Percentiles rank a stretch among this genome's conserved stretches.
Evolutionary conservation across 2,329 filamentous ascomycete genomes (phyloP).

Genomic region (Fusarium algeriense): DNA sequence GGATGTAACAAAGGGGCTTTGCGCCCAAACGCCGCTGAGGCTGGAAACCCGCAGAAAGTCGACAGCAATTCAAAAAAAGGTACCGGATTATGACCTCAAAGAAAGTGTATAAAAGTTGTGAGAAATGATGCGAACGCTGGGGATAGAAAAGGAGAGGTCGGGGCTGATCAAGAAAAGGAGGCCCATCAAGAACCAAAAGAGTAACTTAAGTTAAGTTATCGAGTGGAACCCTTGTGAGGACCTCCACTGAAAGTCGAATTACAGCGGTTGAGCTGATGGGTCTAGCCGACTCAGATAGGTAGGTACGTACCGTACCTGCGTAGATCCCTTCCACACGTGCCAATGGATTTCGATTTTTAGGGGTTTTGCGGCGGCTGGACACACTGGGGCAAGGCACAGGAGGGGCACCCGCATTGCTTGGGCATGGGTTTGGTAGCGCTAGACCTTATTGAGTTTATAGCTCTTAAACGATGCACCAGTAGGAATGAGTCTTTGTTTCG

Average conservation of each 20-base stretch:
- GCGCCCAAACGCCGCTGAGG: slow-evolving; percentile 22
- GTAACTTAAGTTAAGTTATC: slow-evolving; percentile 21
- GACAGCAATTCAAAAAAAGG: slow-evolving; percentile 4
- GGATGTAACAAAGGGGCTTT: slow-evolving; percentile 36
- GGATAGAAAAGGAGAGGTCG: slow-evolving; percentile 40
- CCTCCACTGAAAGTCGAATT: slow-evolving; percentile 39
- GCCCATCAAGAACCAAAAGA: slow-evolving; percentile 38
- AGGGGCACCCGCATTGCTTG: slow-evolving; percentile 33
- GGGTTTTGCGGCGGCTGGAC: slow-evolving; percentile 27
- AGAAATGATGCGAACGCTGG: slow-evolving; percentile 20
- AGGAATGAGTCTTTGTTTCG: slow-evolving; percentile 23
- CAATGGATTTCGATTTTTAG: slow-evolving; percentile 8
- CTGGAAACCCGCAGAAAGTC: slow-evolving; percentile 17
- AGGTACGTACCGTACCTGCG: slow-evolving; percentile 27
- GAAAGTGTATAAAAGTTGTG: slow-evolving; percentile 1
- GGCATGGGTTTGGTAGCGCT: slow-evolving; percentile 29
- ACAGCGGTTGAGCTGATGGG: slow-evolving; percentile 27
- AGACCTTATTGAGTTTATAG: slow-evolving; percentile 13
- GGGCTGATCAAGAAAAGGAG: slow-evolving; percentile 45
- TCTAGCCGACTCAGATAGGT: slow-evolving; percentile 22
- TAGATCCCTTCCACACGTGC: slow-evolving; percentile 18
- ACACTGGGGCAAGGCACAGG: slow-evolving; percentile 25
- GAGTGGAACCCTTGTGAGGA: slow-evolving; percentile 38
- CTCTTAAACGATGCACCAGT: slow-evolving; percentile 21
- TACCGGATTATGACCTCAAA: not conserved